A percentile compares a stretch with the other conserved stretches of the same genome.
phyloP scores from a whole-genome alignment of 805 yeast genomes.

The Citeromyces matritensis region DNA sequence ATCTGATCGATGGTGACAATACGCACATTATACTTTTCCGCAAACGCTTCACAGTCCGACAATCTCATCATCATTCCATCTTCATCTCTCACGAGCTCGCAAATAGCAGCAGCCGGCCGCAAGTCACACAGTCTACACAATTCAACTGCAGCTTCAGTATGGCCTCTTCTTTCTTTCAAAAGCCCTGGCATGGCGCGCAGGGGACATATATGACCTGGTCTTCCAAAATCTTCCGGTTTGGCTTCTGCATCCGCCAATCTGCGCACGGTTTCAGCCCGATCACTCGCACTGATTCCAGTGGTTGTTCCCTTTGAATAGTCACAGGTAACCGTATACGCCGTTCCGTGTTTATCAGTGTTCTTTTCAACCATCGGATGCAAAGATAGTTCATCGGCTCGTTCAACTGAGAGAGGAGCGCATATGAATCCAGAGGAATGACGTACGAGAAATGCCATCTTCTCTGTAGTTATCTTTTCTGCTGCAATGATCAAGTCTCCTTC shows the following conservation, averaged over 20 bases:
- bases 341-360: conserved; percentile 76
- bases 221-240: conserved; percentile 52
- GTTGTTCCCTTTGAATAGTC: conserved; percentile 84
- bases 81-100: conserved; percentile 84
- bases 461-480: conserved; percentile 67
- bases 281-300: conserved; percentile 93
- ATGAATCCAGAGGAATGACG: conserved; percentile 83
- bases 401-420: conserved; percentile 75
- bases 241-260: conserved; percentile 48
- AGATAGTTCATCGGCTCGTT: conserved; percentile 65
- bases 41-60: conserved; percentile 67
- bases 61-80: conserved; percentile 95
- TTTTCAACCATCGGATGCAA: conserved; percentile 64
- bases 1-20: conserved; percentile 13
- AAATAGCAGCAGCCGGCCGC: conserved; percentile 79
- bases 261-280: conserved; percentile 72
- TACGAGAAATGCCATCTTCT: conserved; percentile 89
- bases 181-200: conserved; percentile 83
- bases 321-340: conserved; percentile 91
- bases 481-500: conserved; percentile 95
- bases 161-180: conserved; percentile 74
- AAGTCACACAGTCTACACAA: conserved; percentile 63
- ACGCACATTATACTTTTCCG: conserved; percentile 36
- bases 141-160: conserved; percentile 95
- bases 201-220: conserved; percentile 94